phyloP scores from a whole-genome alignment of 2,329 filamentous ascomycete genomes.

The Stylonectria norvegica region DNA sequence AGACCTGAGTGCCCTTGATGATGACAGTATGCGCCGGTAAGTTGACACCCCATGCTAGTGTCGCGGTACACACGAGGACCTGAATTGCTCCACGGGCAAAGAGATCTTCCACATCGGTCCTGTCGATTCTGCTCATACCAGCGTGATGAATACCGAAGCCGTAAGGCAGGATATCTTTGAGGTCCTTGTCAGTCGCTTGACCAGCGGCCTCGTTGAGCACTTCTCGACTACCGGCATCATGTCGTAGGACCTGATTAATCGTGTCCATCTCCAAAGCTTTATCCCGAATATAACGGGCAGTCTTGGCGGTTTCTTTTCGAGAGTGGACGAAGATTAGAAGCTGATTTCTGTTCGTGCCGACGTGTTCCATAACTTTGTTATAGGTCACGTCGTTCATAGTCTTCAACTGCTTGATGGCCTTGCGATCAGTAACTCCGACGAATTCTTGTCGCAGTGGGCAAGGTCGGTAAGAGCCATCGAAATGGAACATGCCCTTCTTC shows the following conservation, averaged over 20 bases:
- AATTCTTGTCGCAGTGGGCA: constrained; percentile 96
- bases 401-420: constrained; percentile 97
- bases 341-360: constrained; percentile 88
- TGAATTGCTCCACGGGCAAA: constrained; percentile 90
- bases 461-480: constrained; percentile 89
- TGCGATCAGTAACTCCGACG: constrained; percentile 94
- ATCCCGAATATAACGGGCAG: constrained; percentile 91
- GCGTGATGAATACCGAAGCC: constrained; percentile 98
- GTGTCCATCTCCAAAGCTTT: constrained; percentile 97
- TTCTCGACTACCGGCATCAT: constrained; percentile 86
- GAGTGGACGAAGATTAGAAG: constrained; percentile 99
- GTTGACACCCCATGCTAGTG: constrained; percentile 99
- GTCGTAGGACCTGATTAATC: constrained; percentile 90
- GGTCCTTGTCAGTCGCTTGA: constrained; percentile 75
- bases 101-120: constrained; percentile 90
- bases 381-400: constrained; percentile 99
- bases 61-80: constrained; percentile 94
- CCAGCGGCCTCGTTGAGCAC: constrained; percentile 83
- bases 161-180: constrained; percentile 93
- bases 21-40: constrained; percentile 96
- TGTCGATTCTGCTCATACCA: constrained; percentile 92
- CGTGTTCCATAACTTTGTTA: constrained; percentile 94
- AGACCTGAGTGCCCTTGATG: constrained; percentile 97
- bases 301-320: constrained; percentile 96
- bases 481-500: constrained; percentile 86